Evolutionary conservation across 352 stramenopile species (phyloP).

Genomic region (Blastocystis sp.): DNA sequence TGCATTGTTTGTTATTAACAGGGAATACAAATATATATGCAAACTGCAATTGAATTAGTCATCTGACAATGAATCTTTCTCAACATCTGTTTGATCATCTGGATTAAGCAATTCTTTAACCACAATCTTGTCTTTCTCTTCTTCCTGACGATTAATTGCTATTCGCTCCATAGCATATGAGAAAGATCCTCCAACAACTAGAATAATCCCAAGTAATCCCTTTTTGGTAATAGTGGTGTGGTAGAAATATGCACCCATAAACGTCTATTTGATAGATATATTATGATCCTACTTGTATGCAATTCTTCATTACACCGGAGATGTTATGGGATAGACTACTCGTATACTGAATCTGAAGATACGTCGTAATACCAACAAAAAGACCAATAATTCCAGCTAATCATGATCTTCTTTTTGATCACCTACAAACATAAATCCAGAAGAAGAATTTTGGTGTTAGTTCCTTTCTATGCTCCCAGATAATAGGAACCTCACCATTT

Average conservation of each 20-base stretch:
- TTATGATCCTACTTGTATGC: background rate
- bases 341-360: conserved; percentile 35
- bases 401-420: background rate
- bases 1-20: background rate
- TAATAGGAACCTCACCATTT: background rate
- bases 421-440: conserved; percentile 2
- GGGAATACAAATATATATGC: background rate
- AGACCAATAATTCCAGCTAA: conserved; percentile 19
- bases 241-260: conserved; percentile 37
- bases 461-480: background rate
- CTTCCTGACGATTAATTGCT: background rate
- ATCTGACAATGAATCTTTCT: background rate
- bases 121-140: background rate
- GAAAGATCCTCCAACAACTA: conserved; percentile 21
- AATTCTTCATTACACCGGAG: conserved; percentile 43
- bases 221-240: background rate
- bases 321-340: conserved; percentile 16
- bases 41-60: no score
- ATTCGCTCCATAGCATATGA: conserved; percentile 10
- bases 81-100: background rate
- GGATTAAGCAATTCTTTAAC: background rate
- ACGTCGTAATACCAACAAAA: conserved; percentile 25
- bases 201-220: background rate
- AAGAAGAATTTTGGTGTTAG: background rate
- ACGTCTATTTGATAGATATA: background rate